These are phyloP conservation scores for Alternaria novae-zelandiae DNA, from an alignment of 2,329 filamentous ascomycete genomes.

Conservation along the genomic window DNA sequence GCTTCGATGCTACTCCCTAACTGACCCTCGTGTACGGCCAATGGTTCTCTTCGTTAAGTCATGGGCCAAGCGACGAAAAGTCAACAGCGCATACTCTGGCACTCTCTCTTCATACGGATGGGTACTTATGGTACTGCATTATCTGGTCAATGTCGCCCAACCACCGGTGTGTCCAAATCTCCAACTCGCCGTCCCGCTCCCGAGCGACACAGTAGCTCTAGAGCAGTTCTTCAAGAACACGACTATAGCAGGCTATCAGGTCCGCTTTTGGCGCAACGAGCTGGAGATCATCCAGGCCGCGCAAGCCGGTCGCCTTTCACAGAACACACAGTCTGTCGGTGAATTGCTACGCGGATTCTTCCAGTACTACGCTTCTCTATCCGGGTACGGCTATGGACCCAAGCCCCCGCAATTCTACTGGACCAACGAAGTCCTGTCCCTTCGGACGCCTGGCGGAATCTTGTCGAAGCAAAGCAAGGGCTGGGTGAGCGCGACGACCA, in stretches of 20 bases:
- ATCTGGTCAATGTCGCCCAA: constrained; percentile 79
- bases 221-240: constrained; percentile 50
- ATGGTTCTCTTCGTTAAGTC: constrained; percentile 88
- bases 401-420: constrained; percentile 72
- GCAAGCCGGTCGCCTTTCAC: constrained; percentile 63
- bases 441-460: constrained; percentile 74
- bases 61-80: constrained; percentile 84
- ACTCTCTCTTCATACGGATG: constrained; percentile 91
- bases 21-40: constrained; percentile 76
- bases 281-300: constrained; percentile 70
- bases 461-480: constrained; percentile 78
- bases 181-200: constrained; percentile 60
- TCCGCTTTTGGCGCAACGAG: constrained; percentile 82
- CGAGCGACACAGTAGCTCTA: constrained; percentile 19
- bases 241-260: constrained; percentile 68
- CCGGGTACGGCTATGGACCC: constrained; percentile 25
- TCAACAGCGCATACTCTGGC: constrained; percentile 86
- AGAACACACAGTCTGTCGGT: constrained; percentile 74
- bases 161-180: constrained; percentile 88
- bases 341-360: constrained; percentile 83
- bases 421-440: constrained; percentile 78
- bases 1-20: constrained; percentile 80
- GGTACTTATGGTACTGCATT: constrained; percentile 90
- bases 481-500: constrained; percentile 83
- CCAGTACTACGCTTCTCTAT: constrained; percentile 76